Evolutionary conservation across 2,329 filamentous ascomycete genomes (phyloP).

Genomic region (Colletotrichum sp.): DNA sequence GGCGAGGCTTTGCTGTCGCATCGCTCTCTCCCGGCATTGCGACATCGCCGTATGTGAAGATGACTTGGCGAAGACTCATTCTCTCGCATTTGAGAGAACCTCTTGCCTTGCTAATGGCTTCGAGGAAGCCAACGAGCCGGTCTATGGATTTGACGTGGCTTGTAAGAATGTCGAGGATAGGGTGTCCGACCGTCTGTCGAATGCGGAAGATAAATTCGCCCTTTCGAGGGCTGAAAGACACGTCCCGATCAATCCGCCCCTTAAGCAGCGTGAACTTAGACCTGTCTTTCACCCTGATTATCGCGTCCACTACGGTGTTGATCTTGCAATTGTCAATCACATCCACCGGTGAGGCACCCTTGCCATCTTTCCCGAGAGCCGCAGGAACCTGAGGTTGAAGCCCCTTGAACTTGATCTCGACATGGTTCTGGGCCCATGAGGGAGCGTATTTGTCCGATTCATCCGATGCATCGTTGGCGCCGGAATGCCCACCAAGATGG

Average conservation of each 20-base stretch:
- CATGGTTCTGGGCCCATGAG: conserved; percentile 63
- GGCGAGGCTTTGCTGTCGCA: conserved; percentile 21
- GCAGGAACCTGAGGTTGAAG: conserved; percentile 33
- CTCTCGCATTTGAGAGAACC: conserved; percentile 62
- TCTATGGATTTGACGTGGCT: conserved; percentile 70
- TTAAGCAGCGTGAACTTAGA: conserved; percentile 60
- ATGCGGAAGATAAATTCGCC: conserved; percentile 70
- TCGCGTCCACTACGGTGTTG: conserved; percentile 44
- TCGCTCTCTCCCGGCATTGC: conserved; percentile 23
- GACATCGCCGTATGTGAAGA: conserved; percentile 68
- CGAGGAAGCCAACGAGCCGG: conserved; percentile 72
- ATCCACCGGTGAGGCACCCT: neutral
- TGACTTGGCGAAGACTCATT: conserved; percentile 66
- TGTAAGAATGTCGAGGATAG: conserved; percentile 63
- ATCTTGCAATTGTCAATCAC: neutral
- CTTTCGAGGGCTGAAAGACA: conserved; percentile 63
- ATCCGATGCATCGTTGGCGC: conserved; percentile 17
- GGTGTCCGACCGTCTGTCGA: conserved; percentile 60
- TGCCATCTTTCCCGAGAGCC: neutral
- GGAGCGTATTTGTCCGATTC: conserved; percentile 22
- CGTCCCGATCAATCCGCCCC: conserved; percentile 62
- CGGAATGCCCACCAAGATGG: neutral
- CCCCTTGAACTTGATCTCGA: conserved; percentile 63
- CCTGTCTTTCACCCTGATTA: conserved; percentile 59
- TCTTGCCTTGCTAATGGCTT: conserved; percentile 64